Percentiles rank a stretch among this genome's conserved stretches.
Conservation (phyloP, 2,329 filamentous ascomycete genomes). For the Pestalotiopsis sp. region DNA sequence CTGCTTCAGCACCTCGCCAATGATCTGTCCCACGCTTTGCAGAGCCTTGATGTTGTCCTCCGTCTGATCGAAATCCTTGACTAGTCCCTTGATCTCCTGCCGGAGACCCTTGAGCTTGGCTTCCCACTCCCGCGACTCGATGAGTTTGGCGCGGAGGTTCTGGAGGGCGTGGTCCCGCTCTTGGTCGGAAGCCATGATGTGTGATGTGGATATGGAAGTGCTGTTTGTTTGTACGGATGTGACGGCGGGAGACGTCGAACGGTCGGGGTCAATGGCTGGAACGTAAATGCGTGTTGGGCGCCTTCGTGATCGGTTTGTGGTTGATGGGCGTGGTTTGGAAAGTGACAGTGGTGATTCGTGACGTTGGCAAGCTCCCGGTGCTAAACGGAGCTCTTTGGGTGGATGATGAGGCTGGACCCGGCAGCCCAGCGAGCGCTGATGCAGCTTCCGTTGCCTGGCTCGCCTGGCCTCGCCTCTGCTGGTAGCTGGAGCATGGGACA, state of each 20-base stretch:
- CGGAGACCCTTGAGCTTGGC: constrained; percentile 94
- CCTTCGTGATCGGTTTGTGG: background rate
- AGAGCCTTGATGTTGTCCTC: constrained; percentile 99
- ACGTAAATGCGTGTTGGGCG: background rate
- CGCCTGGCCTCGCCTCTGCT: constrained; percentile 12
- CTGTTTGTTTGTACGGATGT: background rate
- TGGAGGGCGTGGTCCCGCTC: constrained; percentile 72
- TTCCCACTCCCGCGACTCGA: constrained; percentile 98
- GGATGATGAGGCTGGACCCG: constrained; percentile 8
- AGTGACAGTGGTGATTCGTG: background rate
- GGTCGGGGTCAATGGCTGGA: background rate
- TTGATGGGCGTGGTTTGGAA: background rate
- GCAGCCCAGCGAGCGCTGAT: constrained; percentile 12
- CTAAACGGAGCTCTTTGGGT: constrained; percentile 5
- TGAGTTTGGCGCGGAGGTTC: constrained; percentile 78
- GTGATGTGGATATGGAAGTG: background rate
- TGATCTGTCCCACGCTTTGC: constrained; percentile 98
- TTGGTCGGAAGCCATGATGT: constrained; percentile 54
- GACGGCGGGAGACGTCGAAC: background rate
- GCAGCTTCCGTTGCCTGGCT: constrained; percentile 18
- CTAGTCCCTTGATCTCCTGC: constrained; percentile 92
- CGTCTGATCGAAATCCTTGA: constrained; percentile 93
- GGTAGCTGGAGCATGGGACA: background rate
- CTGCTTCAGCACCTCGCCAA: constrained; percentile 98
- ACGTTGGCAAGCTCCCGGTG: background rate